Percentiles rank a stretch among this genome's conserved stretches.
Evolutionary conservation across 352 stramenopile species (phyloP).

Genomic region (Elongisporangium senticosum): DNA sequence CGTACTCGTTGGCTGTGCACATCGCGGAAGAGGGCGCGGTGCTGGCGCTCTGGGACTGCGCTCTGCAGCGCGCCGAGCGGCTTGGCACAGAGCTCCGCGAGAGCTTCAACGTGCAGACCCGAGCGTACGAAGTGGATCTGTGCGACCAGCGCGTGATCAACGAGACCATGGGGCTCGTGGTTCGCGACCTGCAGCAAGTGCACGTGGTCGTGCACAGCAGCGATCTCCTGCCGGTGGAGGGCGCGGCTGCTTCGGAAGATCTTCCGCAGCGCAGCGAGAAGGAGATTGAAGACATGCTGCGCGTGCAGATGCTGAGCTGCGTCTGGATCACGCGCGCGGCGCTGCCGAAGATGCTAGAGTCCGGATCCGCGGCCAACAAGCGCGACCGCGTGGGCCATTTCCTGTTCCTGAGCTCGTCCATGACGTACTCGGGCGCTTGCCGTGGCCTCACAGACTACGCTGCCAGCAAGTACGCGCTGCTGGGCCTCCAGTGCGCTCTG

Average conservation of each 20-base stretch:
- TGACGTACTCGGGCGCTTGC: slow-evolving; percentile 2
- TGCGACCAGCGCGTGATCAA: slow-evolving; percentile 5
- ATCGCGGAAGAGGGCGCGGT: slow-evolving; percentile 9
- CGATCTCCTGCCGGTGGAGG: slow-evolving; percentile 1
- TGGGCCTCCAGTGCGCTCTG: slow-evolving; percentile 7
- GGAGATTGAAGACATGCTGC: slow-evolving; percentile 2
- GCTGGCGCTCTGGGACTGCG: slow-evolving; percentile 13
- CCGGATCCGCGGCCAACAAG: background rate
- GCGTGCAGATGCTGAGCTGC: slow-evolving; percentile 6
- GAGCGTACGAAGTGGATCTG: slow-evolving; percentile 10
- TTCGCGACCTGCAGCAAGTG: background rate
- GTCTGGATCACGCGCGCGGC: slow-evolving; percentile 12
- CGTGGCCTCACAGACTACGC: slow-evolving; percentile 12
- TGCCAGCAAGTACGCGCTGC: slow-evolving; percentile 10
- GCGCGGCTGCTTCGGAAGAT: background rate
- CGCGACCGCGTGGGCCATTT: slow-evolving; percentile 9
- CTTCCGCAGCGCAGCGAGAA: slow-evolving; percentile 1
- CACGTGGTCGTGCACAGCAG: slow-evolving; percentile 9
- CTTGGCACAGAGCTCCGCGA: slow-evolving; percentile 10
- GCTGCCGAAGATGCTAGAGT: slow-evolving; percentile 7
- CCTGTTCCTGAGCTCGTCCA: slow-evolving; percentile 12
- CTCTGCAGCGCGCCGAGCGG: slow-evolving; percentile 7
- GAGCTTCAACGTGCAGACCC: slow-evolving; percentile 5
- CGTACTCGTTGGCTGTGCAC: slow-evolving; percentile 13
- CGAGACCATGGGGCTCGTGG: background rate